phyloP scores from a whole-genome alignment of 352 stramenopile genomes.

The Phytophthora citrophthora region DNA sequence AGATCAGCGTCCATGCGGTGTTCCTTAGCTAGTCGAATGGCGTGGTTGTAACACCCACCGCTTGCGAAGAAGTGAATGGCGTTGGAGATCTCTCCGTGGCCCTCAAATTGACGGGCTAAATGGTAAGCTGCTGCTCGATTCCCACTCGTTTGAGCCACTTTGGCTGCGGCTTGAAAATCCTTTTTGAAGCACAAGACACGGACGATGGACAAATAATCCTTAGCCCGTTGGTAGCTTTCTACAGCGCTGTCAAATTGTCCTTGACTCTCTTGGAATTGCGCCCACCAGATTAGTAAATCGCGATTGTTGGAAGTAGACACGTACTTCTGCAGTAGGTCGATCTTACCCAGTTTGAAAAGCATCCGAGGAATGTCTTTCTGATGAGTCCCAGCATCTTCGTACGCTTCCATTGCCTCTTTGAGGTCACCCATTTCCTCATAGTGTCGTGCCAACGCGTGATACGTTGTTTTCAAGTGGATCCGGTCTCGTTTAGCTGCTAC shows the following conservation, averaged over 20 bases:
- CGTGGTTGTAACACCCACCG: conserved; percentile 93
- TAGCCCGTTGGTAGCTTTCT: conserved; percentile 88
- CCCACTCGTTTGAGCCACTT: conserved; percentile 84
- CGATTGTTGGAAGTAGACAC: conserved; percentile 87
- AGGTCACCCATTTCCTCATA: conserved; percentile 90
- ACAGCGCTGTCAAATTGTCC: conserved; percentile 89
- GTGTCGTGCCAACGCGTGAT: conserved; percentile 90
- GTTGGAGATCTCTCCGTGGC: conserved; percentile 75
- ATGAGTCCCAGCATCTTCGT: conserved; percentile 90
- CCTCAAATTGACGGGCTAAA: conserved; percentile 89
- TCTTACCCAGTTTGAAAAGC: conserved; percentile 88
- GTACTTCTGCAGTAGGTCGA: conserved; percentile 93
- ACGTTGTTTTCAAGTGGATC: conserved; percentile 93
- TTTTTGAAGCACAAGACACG: conserved; percentile 92
- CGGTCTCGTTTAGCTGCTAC: conserved; percentile 89
- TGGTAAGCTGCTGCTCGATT: conserved; percentile 87
- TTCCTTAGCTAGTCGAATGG: conserved; percentile 92
- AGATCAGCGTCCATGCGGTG: conserved; percentile 91
- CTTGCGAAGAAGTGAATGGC: conserved; percentile 93
- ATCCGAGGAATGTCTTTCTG: conserved; percentile 94
- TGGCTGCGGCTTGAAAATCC: conserved; percentile 84
- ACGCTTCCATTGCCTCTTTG: conserved; percentile 92
- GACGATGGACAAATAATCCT: conserved; percentile 91
- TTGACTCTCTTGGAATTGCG: conserved; percentile 92
- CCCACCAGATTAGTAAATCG: conserved; percentile 93